Conservation (phyloP, 2,329 filamentous ascomycete species). For the Colletotrichum orchidophilum region DNA sequence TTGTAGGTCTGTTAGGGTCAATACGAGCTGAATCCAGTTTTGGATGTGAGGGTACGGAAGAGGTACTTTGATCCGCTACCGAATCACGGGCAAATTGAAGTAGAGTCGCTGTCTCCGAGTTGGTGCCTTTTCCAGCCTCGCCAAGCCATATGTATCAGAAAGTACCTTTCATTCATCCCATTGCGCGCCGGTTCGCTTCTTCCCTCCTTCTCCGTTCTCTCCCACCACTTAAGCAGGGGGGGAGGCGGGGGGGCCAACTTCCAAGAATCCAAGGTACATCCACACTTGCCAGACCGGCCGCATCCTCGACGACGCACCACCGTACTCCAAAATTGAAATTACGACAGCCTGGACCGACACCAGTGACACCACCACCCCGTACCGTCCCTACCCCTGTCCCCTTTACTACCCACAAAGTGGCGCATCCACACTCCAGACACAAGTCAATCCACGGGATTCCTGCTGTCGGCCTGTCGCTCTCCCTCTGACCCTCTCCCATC, state of each 20-base stretch:
- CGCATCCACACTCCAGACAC: slow-evolving; percentile 1
- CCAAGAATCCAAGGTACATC: neutral
- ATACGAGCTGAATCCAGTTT: slow-evolving; percentile 30
- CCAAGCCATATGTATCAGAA: slow-evolving; percentile 4
- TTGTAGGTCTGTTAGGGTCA: slow-evolving; percentile 28
- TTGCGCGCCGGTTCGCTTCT: neutral
- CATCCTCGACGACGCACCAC: neutral
- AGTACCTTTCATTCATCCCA: slow-evolving; percentile 4
- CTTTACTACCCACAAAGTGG: slow-evolving; percentile 1
- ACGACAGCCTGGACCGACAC: slow-evolving; percentile 18
- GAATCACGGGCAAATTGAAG: fast-evolving
- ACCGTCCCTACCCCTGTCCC: slow-evolving; percentile 27
- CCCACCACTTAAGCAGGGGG: neutral
- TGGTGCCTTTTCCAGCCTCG: slow-evolving; percentile 16
- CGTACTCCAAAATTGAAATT: slow-evolving; percentile 17
- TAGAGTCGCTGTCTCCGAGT: slow-evolving; percentile 16
- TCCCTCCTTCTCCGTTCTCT: neutral
- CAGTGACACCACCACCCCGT: slow-evolving; percentile 11
- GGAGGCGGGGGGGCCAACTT: neutral
- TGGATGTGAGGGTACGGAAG: neutral
- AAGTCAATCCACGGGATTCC: slow-evolving; percentile 3
- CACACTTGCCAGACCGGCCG: too few relatives aligned
- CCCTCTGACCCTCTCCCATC: neutral
- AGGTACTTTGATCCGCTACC: neutral
- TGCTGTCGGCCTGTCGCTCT: neutral